Conservation (phyloP, 768 basidiomycete species). For the Trametes sanguinea region DNA sequence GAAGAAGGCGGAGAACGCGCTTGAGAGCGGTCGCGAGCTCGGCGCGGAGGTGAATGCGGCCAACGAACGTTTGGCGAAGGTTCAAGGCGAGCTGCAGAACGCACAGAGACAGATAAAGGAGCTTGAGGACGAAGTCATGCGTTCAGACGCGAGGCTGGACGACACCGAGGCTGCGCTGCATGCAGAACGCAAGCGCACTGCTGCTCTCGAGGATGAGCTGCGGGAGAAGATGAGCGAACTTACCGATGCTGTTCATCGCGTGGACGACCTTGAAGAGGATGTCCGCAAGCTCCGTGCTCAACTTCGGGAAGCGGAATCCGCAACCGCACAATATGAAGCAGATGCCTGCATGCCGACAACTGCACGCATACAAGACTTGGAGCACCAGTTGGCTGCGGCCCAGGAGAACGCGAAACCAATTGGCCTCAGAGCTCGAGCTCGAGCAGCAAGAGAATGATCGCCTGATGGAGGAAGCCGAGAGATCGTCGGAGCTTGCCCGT, state of each 20-base stretch:
- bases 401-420: constrained; percentile 47
- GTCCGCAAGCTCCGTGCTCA: constrained; percentile 42
- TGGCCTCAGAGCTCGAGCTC: constrained; percentile 49
- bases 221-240: constrained; percentile 35
- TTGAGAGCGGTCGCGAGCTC: constrained; percentile 67
- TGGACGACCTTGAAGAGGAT: constrained; percentile 33
- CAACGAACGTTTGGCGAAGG: constrained; percentile 56
- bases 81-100: constrained; percentile 60
- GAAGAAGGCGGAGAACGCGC: constrained; percentile 60
- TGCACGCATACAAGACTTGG: constrained; percentile 56
- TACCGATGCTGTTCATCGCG: constrained; percentile 25
- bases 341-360: constrained; percentile 53
- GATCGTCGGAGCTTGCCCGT: constrained; percentile 54
- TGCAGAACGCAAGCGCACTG: constrained; percentile 49
- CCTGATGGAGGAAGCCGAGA: constrained; percentile 53
- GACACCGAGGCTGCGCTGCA: constrained; percentile 59
- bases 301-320: constrained; percentile 45
- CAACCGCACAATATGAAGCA: constrained; percentile 62
- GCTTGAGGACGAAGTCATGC: constrained; percentile 61
- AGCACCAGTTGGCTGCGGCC: constrained; percentile 51
- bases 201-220: constrained; percentile 43
- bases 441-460: constrained; percentile 50
- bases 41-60: constrained; percentile 68
- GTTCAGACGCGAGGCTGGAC: constrained; percentile 52
- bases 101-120: constrained; percentile 60